Evolutionary conservation across 164 flowering plant genomes (phyloP).

Genomic region (Nelumbo lutea): DNA sequence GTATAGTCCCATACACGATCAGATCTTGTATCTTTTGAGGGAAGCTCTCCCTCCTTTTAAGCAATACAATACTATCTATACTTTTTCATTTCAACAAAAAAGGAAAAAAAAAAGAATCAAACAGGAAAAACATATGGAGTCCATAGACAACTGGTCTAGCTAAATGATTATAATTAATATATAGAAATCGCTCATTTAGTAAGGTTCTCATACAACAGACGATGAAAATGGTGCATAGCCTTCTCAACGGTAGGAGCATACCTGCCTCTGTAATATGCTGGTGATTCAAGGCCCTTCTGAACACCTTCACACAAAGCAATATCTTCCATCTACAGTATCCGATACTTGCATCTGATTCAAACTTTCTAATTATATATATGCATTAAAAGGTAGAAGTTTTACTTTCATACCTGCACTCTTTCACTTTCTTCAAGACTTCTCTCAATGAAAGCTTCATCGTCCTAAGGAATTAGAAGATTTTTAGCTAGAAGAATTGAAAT

Average conservation of each 20-base stretch:
- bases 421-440: conserved; percentile 79
- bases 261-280: conserved; percentile 66
- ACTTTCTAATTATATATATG: background rate
- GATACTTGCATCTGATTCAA: background rate
- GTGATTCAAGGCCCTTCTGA: conserved; percentile 83
- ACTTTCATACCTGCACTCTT: conserved; percentile 57
- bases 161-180: no score
- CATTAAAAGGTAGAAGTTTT: background rate
- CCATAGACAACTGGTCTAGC: no score
- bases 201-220: conserved; percentile 40
- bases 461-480: conserved; percentile 34
- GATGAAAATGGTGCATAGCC: conserved; percentile 90
- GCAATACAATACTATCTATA: no score
- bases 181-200: no score
- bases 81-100: no score
- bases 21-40: no score
- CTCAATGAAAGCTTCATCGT: conserved; percentile 53
- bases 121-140: no score
- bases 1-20: no score
- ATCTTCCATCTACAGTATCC: conserved; percentile 63
- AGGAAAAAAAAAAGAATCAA: no score
- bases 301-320: conserved; percentile 66
- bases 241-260: conserved; percentile 76
- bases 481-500: background rate
- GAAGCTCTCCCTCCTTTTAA: no score